These are phyloP conservation scores for Hygrocybe coccinea DNA, from an alignment of 768 basidiomycete species.

Conservation along the genomic window DNA sequence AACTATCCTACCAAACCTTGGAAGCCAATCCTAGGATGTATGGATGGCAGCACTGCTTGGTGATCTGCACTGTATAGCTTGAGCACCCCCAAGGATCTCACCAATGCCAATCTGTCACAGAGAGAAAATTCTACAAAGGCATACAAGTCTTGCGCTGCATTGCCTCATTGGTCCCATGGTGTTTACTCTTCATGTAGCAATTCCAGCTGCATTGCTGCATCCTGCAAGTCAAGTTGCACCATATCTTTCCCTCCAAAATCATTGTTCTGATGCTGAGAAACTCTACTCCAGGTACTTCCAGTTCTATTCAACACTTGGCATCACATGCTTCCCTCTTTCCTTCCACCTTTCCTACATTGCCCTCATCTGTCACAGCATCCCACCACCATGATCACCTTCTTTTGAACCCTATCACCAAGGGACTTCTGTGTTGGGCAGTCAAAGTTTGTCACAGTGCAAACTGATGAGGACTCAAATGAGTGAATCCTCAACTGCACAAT, in stretches of 20 bases:
- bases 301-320: conserved; percentile 49
- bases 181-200: conserved; percentile 47
- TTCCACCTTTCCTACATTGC: conserved; percentile 34
- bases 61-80: conserved; percentile 59
- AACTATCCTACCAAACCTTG: conserved; percentile 31
- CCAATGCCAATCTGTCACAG: conserved; percentile 22
- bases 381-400: conserved; percentile 48
- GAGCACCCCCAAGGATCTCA: conserved; percentile 24
- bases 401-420: conserved; percentile 56
- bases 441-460: no score
- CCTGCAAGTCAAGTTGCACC: conserved; percentile 1
- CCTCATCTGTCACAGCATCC: conserved; percentile 33
- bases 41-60: conserved; percentile 62
- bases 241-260: conserved; percentile 9
- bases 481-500: no score
- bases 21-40: conserved; percentile 61
- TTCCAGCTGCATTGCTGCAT: conserved; percentile 14
- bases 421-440: no score
- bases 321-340: conserved; percentile 41
- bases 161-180: conserved; percentile 44
- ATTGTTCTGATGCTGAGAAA: conserved; percentile 36
- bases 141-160: conserved; percentile 45
- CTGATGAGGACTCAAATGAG: no score
- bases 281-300: conserved; percentile 52
- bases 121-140: conserved; percentile 31